phyloP scores from a whole-genome alignment of 1,284 basidiomycete species.

The Puccinia triticina region DNA sequence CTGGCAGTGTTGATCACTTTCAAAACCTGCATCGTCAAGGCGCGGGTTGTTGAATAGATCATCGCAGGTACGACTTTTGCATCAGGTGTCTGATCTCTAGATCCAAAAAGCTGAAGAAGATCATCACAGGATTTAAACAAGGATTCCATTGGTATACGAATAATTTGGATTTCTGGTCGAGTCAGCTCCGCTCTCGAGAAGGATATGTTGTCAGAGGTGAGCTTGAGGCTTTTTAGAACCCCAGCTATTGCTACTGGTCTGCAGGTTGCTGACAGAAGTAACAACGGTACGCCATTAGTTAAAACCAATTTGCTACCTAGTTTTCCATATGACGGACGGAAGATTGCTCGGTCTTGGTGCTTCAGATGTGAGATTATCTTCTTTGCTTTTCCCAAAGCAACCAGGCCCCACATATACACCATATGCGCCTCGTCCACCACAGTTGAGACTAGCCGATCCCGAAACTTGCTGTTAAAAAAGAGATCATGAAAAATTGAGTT shows the following conservation, averaged over 20 bases:
- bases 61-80: not conserved
- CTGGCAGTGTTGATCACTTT: too few species aligned
- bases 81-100: too few species aligned
- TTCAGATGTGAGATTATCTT: not conserved
- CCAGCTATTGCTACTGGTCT: not conserved
- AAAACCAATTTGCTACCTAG: not conserved
- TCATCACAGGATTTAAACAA: not conserved
- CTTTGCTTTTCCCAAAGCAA: not conserved
- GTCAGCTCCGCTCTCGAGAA: not conserved
- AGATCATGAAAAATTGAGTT: not conserved
- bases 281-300: not conserved
- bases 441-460: not conserved
- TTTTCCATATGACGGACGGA: constrained; percentile 20
- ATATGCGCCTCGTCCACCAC: constrained; percentile 3
- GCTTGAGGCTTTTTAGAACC: not conserved
- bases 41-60: too few species aligned
- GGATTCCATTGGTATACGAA: not conserved
- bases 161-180: too few species aligned
- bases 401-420: constrained; percentile 14
- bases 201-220: not conserved
- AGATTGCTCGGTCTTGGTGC: not conserved
- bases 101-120: too few species aligned
- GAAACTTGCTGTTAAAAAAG: not conserved
- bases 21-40: too few species aligned
- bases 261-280: constrained; percentile 8